phyloP scores from a whole-genome alignment of 1,139 yeast species.

The Suhomyces ambrosiae region DNA sequence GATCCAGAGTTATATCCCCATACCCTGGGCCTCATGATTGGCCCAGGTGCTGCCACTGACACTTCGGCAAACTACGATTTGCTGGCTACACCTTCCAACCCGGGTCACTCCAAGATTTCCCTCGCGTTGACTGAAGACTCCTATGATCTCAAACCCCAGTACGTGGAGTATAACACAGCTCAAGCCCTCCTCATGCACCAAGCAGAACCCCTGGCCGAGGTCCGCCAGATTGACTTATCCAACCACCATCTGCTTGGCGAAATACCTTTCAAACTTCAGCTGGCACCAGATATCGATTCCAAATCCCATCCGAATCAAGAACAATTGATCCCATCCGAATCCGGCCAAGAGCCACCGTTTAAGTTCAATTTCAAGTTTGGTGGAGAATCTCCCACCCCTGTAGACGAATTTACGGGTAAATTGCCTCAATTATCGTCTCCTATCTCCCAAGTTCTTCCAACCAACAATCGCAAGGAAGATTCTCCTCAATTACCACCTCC shows the following conservation, averaged over 20 bases:
- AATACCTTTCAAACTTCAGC: too few species aligned
- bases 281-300: constrained; percentile 3
- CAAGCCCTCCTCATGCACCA: constrained; percentile 8
- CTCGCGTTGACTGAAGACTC: constrained; percentile 19
- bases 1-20: constrained; percentile 8
- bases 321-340: constrained; percentile 5
- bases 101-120: constrained; percentile 18
- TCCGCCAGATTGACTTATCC: constrained; percentile 6
- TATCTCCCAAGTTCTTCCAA: constrained; percentile 18
- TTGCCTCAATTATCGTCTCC: constrained; percentile 23
- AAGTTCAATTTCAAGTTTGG: constrained; percentile 14
- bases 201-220: neutral
- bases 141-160: constrained; percentile 19
- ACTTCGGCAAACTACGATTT: neutral
- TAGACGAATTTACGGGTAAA: neutral
- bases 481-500: constrained; percentile 40
- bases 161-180: constrained; percentile 11
- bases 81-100: constrained; percentile 4
- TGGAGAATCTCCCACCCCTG: constrained; percentile 1
- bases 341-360: constrained; percentile 2
- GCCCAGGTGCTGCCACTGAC: too few species aligned
- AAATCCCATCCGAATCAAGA: neutral
- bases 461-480: constrained; percentile 23
- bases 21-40: constrained; percentile 8
- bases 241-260: too few species aligned